Evolutionary conservation across 495 filamentous ascomycete genomes (phyloP).

Genomic region (Xylaria curta): DNA sequence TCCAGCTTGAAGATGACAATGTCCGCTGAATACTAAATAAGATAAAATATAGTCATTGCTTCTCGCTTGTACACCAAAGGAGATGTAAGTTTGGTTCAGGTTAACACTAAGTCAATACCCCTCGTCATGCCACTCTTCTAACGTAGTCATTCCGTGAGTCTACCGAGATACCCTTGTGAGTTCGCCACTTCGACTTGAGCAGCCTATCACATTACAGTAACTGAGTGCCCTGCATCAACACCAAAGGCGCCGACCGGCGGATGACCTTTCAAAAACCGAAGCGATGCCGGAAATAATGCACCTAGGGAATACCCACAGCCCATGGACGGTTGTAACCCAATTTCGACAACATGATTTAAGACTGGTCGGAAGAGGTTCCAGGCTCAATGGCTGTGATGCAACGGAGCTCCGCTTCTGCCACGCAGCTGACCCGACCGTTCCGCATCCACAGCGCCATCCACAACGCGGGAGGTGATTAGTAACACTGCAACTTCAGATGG

Average conservation of each 20-base stretch:
- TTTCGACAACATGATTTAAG: not conserved
- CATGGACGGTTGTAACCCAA: conserved; percentile 4
- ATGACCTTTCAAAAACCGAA: not conserved
- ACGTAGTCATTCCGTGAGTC: not conserved
- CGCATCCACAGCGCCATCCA: conserved; percentile 16
- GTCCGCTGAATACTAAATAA: not conserved
- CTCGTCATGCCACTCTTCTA: not conserved
- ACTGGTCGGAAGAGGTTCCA: conserved; percentile 15
- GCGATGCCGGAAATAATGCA: conserved; percentile 10
- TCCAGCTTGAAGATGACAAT: not conserved
- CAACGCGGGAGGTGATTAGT: conserved; percentile 11
- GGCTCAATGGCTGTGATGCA: conserved; percentile 6
- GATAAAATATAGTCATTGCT: not conserved
- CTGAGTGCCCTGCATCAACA: conserved; percentile 1
- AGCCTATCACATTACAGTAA: not conserved
- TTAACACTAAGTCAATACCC: conserved; percentile 1
- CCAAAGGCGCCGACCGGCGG: not conserved
- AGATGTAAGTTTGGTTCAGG: not conserved
- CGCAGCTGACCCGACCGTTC: conserved; percentile 21
- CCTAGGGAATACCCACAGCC: not conserved
- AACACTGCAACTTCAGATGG: conserved; percentile 13
- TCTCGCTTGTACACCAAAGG: not conserved
- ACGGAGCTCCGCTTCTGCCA: conserved; percentile 22
- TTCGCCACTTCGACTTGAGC: not conserved
- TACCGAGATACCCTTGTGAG: not conserved